Percentiles rank a stretch among this genome's conserved stretches.
Conservation (phyloP, 164 flowering plant species). For the Kalanchoe fedtschenkoi region DNA sequence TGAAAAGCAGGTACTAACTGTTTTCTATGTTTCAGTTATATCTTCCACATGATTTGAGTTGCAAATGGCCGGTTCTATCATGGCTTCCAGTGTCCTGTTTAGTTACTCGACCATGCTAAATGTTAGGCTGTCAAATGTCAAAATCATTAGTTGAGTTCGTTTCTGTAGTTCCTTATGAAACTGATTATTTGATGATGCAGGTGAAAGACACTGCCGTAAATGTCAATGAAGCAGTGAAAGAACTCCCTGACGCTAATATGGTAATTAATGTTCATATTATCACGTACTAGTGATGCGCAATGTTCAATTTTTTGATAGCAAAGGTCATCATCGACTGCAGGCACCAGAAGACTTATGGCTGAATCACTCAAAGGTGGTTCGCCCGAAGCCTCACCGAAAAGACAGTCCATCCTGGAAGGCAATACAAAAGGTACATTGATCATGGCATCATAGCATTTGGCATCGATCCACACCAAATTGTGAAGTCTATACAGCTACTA, state of each 20-base stretch:
- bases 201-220: constrained; percentile 85
- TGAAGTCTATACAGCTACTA: not conserved
- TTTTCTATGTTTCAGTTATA: not conserved
- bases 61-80: not conserved
- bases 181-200: constrained; percentile 22
- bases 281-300: not conserved
- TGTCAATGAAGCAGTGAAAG: constrained; percentile 85
- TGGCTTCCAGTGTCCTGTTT: not conserved
- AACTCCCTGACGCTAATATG: constrained; percentile 96
- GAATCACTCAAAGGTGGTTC: constrained; percentile 73
- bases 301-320: not conserved
- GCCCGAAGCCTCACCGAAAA: constrained; percentile 85
- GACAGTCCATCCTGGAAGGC: constrained; percentile 79
- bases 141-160: not conserved
- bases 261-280: constrained; percentile 34
- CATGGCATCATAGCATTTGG: not conserved
- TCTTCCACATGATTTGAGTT: not conserved
- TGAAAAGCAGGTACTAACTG: constrained; percentile 45
- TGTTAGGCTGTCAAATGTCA: not conserved
- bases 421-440: constrained; percentile 56
- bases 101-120: not conserved
- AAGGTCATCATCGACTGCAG: constrained; percentile 23
- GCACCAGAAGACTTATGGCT: constrained; percentile 91
- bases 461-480: not conserved
- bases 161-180: not conserved